Evolutionary conservation across 768 basidiomycete genomes (phyloP).

Genomic region (Lactifluus echinatus): DNA sequence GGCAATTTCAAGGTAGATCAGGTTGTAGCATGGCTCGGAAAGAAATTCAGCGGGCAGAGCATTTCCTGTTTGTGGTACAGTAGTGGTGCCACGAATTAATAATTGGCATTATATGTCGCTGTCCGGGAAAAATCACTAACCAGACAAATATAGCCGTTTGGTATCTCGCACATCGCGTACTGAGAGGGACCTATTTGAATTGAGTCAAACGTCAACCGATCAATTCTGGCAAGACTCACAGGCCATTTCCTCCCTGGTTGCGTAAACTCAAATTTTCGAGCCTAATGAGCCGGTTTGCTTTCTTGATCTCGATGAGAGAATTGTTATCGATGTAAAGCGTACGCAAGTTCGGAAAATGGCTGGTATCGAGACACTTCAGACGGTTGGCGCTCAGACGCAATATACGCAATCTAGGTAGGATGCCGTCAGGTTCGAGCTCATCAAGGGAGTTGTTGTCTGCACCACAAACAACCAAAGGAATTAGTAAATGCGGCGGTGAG

Average conservation of each 20-base stretch:
- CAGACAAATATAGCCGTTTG: constrained; percentile 90
- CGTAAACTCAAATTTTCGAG: constrained; percentile 89
- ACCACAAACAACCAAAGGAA: constrained; percentile 1
- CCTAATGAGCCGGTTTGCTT: constrained; percentile 51
- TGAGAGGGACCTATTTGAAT: constrained; percentile 33
- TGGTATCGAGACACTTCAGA: constrained; percentile 52
- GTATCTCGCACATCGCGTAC: constrained; percentile 78
- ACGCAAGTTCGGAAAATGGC: constrained; percentile 59
- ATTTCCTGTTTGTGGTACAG: constrained; percentile 50
- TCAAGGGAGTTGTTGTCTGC: constrained; percentile 67
- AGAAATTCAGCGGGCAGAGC: constrained; percentile 52
- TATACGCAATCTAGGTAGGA: constrained; percentile 67
- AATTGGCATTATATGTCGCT: constrained; percentile 19
- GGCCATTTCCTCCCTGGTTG: constrained; percentile 68
- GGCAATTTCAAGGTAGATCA: constrained; percentile 88
- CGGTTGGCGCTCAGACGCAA: constrained; percentile 81
- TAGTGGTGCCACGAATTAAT: constrained; percentile 21
- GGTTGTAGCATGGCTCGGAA: constrained; percentile 72
- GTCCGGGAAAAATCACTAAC: constrained; percentile 38
- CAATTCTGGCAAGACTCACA: constrained; percentile 48
- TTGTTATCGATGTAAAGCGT: constrained; percentile 94
- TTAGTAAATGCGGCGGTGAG: constrained; percentile 11
- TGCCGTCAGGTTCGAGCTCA: constrained; percentile 42
- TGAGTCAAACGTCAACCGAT: constrained; percentile 2
- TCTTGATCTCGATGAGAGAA: constrained; percentile 40